A percentile compares a stretch with the other conserved stretches of the same genome.
Evolutionary conservation across 345 rosid genomes (phyloP).

Genomic region (Angophora floribunda): DNA sequence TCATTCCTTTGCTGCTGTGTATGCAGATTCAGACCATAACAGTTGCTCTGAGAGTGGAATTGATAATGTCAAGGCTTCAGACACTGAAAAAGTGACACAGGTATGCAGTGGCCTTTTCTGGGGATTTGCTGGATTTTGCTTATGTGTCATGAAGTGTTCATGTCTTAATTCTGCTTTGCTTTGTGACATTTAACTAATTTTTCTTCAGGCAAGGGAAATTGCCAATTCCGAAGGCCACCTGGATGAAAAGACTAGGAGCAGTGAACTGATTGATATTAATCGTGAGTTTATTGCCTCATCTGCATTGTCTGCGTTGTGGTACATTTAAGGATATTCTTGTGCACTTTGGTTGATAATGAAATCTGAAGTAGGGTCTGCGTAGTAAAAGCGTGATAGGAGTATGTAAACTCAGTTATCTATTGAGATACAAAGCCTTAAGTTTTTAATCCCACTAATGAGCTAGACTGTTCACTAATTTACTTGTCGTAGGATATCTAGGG

Average conservation of each 20-base stretch:
- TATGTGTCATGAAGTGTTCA: neutral
- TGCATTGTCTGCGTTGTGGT: neutral
- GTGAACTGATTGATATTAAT: constrained; percentile 25
- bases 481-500: neutral
- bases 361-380: neutral
- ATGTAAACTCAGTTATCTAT: neutral
- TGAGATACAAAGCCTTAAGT: neutral
- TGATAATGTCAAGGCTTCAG: constrained; percentile 30
- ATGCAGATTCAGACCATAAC: constrained; percentile 43
- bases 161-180: neutral
- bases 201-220: constrained; percentile 11
- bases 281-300: constrained; percentile 37
- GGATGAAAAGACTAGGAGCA: constrained; percentile 26
- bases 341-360: neutral
- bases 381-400: neutral
- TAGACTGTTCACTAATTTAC: neutral
- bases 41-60: constrained; percentile 52
- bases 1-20: neutral
- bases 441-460: neutral
- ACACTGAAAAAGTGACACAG: constrained; percentile 24
- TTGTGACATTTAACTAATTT: neutral
- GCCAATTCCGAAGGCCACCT: constrained; percentile 27
- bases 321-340: neutral
- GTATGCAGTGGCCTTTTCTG: constrained; percentile 11
- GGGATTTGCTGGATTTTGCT: neutral